These are phyloP conservation scores for Hortiboletus flavorubellus DNA, from an alignment of 768 basidiomycete species.

Conservation along the genomic window DNA sequence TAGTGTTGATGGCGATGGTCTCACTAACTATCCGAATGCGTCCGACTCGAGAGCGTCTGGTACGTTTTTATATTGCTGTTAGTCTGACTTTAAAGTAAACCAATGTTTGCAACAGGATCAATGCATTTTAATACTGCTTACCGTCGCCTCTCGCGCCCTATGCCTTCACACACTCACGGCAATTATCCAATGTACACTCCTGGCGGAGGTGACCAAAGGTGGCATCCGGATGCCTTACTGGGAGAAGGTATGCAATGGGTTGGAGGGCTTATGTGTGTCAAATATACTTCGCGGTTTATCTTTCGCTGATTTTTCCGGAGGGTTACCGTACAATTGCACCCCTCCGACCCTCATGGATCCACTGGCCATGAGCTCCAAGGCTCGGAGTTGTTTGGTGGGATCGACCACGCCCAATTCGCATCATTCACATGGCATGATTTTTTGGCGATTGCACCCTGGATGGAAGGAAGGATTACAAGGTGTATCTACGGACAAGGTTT, in stretches of 20 bases:
- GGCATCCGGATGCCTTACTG: constrained; percentile 51
- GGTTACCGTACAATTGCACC: constrained; percentile 59
- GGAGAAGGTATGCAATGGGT: constrained; percentile 70
- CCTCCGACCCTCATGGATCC: constrained; percentile 39
- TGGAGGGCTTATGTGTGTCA: constrained; percentile 61
- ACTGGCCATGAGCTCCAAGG: constrained; percentile 42
- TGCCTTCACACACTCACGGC: constrained; percentile 50
- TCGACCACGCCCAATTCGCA: constrained; percentile 57
- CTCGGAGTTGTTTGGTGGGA: constrained; percentile 44
- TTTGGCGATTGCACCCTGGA: constrained; percentile 74
- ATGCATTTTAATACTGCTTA: constrained; percentile 26
- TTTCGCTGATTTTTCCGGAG: constrained; percentile 34
- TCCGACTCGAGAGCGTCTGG: constrained; percentile 5
- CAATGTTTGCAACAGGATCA: neutral
- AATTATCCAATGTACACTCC: constrained; percentile 75
- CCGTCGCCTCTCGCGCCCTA: constrained; percentile 49
- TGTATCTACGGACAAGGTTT: constrained; percentile 71
- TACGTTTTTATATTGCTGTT: neutral
- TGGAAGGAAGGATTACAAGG: constrained; percentile 60
- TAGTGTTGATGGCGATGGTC: neutral
- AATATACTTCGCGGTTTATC: neutral
- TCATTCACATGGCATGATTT: constrained; percentile 72
- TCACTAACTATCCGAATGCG: neutral
- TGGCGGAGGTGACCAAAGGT: constrained; percentile 64
- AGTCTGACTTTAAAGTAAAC: neutral